These are phyloP conservation scores for Solanum sitiens DNA, from an alignment of 257 asterid genomes.

Conservation along the genomic window DNA sequence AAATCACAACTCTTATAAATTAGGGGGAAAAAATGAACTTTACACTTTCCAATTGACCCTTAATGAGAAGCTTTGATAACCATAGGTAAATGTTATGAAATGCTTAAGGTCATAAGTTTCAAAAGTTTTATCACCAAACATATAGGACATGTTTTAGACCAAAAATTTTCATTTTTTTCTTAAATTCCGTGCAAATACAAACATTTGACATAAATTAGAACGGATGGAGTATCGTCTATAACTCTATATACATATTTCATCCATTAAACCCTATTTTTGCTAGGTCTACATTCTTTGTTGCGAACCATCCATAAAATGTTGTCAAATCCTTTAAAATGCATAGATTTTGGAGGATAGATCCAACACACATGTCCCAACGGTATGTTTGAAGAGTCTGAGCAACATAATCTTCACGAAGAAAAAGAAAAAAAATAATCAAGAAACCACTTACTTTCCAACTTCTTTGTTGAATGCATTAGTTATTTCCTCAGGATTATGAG, in stretches of 20 bases:
- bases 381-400: neutral
- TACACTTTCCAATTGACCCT: neutral
- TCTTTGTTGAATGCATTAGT: constrained; percentile 29
- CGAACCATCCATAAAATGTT: neutral
- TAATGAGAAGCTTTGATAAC: neutral
- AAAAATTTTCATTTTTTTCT: neutral
- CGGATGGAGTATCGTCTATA: neutral
- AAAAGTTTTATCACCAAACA: neutral
- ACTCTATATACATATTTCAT: neutral
- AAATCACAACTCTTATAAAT: neutral
- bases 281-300: neutral
- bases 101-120: too few species aligned
- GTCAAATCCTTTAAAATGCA: neutral
- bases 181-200: neutral
- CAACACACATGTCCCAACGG: neutral
- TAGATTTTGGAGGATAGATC: neutral
- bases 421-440: neutral
- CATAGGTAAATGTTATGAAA: neutral
- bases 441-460: constrained; percentile 31
- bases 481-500: constrained; percentile 29
- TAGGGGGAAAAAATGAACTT: neutral
- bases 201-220: neutral
- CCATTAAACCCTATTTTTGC: neutral
- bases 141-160: neutral
- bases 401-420: neutral